Evolutionary conservation across 2,329 filamentous ascomycete genomes (phyloP), one percentile per base, ranked within the genome.

Genomic region (Monilinia polystroma): DNA sequence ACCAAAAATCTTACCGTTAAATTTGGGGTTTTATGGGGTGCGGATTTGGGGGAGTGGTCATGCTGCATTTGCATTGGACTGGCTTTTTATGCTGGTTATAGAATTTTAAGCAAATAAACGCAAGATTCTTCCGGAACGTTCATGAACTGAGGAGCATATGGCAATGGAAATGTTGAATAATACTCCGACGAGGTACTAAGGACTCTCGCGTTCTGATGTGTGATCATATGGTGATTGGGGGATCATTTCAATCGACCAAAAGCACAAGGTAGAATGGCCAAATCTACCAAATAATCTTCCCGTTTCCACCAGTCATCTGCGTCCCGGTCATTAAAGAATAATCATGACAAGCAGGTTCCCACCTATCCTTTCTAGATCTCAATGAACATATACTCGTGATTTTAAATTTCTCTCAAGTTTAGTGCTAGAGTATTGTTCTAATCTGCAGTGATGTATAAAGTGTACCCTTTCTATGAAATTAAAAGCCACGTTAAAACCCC

Each of bases 1-100:
- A 92, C 93, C 94, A 98, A 87, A 97, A 97, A 87, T 97, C 93
- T 76, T 97, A 97, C 90, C 92, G 93, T 93, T 97, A 94, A 92
- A 68, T 70, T 70, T 70, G 68, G 70, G 68, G 64, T 70, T 69
- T 64, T 68, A 73, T 65, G 68, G 71, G 70, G 70, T 66, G 69
- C 70, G 70, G 72, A 67, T 71, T 67, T 70, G 72, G 75, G 72
- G 71, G 69, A 72, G 70, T 72, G 72, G 73, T 73, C 74, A 63
- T 75, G 69, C 71, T 74, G 74, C 73, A 76, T 76, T 76, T 76
- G 75, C 73, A 75, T 73, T 73, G 75, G 75, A 73, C 52, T 73
- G 72, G 72, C 72, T 70, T 71, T 70, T 66, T 73, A 71, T 72
- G 71, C 71, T 74, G 72, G 74, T 68, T 76, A 72, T 76, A 76